phyloP scores from a whole-genome alignment of 73 alveolate species.

The Paramecium pentaurelia region DNA sequence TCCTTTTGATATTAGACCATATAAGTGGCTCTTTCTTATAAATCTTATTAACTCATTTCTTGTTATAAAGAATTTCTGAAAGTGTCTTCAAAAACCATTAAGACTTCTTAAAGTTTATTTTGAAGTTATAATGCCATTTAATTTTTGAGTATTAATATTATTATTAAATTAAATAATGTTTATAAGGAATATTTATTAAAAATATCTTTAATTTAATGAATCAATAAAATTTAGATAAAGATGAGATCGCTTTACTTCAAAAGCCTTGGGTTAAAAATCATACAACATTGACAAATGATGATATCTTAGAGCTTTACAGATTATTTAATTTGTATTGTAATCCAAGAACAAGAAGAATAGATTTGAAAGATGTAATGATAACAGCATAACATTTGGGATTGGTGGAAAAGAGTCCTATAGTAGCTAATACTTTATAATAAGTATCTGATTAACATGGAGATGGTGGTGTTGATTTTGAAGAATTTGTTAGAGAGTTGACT shows the following conservation, averaged over 20 bases:
- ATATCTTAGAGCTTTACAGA: neutral
- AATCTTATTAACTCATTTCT: neutral
- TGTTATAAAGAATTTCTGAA: neutral
- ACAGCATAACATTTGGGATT: constrained; percentile 13
- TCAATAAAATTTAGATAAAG: constrained; percentile 1
- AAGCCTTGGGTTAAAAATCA: constrained; percentile 41
- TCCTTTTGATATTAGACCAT: neutral
- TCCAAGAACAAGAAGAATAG: constrained; percentile 40
- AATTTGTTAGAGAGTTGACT: neutral
- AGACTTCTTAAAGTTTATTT: neutral
- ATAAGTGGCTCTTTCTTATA: neutral
- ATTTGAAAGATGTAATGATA: neutral
- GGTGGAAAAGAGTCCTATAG: neutral
- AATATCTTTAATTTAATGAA: neutral
- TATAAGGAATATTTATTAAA: neutral
- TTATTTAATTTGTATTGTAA: constrained; percentile 6
- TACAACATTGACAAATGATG: neutral
- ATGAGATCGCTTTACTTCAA: neutral
- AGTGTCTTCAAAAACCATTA: neutral
- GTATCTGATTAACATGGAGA: neutral
- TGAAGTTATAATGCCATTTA: constrained; percentile 14
- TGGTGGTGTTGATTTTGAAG: constrained; percentile 35
- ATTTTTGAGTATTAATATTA: neutral
- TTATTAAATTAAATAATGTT: neutral
- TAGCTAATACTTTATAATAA: neutral